phyloP scores from a whole-genome alignment of 2,329 filamentous ascomycete species.

The Nigrospora osmanthi region DNA sequence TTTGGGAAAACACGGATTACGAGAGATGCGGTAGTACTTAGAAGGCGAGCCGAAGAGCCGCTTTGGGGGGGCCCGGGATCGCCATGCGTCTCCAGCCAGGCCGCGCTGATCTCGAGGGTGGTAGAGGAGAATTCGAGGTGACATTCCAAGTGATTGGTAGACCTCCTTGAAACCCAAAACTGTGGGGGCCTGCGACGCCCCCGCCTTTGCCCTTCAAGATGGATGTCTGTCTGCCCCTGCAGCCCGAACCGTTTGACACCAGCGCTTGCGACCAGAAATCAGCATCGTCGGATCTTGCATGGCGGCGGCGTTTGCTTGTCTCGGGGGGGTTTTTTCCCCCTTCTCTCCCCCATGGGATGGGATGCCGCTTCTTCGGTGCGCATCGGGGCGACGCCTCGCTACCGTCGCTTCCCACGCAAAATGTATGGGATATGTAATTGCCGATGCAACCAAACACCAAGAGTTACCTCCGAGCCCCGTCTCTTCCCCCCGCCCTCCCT shows the following conservation, averaged over 20 bases:
- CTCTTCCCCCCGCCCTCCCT: too few species aligned
- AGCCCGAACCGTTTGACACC: background rate
- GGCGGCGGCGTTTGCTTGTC: background rate
- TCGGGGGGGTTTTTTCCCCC: background rate
- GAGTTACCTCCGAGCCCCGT: too few species aligned
- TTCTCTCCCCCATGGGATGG: too few species aligned
- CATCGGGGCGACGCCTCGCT: background rate
- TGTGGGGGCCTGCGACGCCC: background rate
- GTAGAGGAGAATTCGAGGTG: background rate
- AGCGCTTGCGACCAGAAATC: background rate
- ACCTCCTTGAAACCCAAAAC: slow-evolving; percentile 3
- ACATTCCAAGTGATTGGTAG: background rate
- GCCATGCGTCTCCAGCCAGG: too few species aligned
- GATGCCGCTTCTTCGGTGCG: background rate
- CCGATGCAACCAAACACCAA: too few species aligned
- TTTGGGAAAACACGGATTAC: too few species aligned
- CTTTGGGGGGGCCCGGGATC: too few species aligned
- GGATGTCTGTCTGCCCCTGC: too few species aligned
- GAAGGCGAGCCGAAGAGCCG: too few species aligned
- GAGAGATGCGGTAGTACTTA: too few species aligned
- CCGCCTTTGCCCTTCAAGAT: background rate
- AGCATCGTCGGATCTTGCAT: background rate
- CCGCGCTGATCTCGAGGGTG: background rate
- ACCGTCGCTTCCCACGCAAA: too few species aligned
- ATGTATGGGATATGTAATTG: too few species aligned